Conservation (phyloP, 257 asterid genomes). For the Solanum sejunctum region DNA sequence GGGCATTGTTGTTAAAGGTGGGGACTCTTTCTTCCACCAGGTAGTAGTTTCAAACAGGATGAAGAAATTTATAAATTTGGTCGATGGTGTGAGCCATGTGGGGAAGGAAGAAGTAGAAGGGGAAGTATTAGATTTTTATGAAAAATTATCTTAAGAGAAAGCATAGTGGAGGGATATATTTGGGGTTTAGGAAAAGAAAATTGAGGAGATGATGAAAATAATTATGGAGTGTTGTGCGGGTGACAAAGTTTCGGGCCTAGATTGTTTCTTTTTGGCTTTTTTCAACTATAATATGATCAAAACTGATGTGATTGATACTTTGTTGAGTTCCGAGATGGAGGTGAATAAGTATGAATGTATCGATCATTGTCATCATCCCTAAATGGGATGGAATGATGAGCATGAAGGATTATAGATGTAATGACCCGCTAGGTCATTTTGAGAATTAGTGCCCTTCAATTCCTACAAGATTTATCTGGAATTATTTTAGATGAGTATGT, state of each 20-base stretch:
- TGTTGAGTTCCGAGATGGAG: background rate
- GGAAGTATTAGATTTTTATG: background rate
- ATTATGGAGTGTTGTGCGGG: background rate
- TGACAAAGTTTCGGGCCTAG: background rate
- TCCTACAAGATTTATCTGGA: too few species aligned
- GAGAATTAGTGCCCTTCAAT: too few species aligned
- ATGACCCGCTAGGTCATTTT: too few species aligned
- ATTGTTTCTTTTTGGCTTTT: background rate
- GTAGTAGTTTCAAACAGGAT: background rate
- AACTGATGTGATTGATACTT: background rate
- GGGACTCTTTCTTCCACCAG: background rate
- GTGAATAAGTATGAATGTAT: background rate
- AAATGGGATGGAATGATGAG: background rate
- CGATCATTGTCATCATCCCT: background rate
- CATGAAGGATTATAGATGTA: background rate
- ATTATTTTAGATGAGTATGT: too few species aligned
- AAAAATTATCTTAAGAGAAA: background rate
- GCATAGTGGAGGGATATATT: background rate
- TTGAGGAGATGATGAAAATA: background rate
- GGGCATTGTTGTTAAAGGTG: background rate
- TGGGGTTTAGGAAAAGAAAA: background rate
- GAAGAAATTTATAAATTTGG: background rate
- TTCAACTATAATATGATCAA: background rate
- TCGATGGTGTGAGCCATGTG: background rate
- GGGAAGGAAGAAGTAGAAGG: background rate